These are phyloP conservation scores for Pythium aphanidermatum DNA, from an alignment of 352 stramenopile genomes.

Conservation along the genomic window DNA sequence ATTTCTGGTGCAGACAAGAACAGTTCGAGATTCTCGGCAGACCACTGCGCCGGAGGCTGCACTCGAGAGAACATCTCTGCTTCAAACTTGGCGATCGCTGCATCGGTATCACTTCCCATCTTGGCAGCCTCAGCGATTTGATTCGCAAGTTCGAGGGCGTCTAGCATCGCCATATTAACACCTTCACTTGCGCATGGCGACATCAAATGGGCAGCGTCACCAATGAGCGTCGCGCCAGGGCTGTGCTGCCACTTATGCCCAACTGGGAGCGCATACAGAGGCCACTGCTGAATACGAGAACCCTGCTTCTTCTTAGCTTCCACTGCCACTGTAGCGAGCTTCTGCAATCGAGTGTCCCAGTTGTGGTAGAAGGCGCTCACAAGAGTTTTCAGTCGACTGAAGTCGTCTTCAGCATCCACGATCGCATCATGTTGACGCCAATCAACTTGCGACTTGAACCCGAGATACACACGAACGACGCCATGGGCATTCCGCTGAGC, in stretches of 20 bases:
- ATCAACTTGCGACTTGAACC: conserved; percentile 4
- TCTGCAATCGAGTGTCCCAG: conserved; percentile 5
- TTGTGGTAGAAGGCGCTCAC: conserved; percentile 9
- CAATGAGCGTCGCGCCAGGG: conserved; percentile 19
- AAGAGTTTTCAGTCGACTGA: conserved; percentile 2
- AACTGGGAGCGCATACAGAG: conserved; percentile 12
- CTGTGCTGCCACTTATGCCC: conserved; percentile 11
- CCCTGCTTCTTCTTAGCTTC: not conserved
- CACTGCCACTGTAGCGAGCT: conserved; percentile 7
- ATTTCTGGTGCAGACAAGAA: conserved; percentile 3
- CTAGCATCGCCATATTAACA: conserved; percentile 27
- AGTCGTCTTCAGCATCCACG: not conserved
- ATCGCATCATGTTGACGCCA: conserved; percentile 6
- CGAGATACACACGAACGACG: conserved; percentile 18
- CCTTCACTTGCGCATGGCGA: conserved; percentile 27
- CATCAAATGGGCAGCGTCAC: conserved; percentile 32
- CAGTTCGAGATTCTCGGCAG: conserved; percentile 10
- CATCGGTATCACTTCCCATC: too few species aligned
- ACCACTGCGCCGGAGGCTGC: not conserved
- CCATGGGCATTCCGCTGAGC: conserved; percentile 19
- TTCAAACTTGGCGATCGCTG: conserved; percentile 7
- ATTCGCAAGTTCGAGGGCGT: conserved; percentile 17
- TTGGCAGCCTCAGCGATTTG: not conserved
- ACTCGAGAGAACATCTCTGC: conserved; percentile 10
- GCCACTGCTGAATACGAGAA: conserved; percentile 1